Evolutionary conservation across 768 basidiomycete genomes (phyloP).

Genomic region (Antrodiella citrinella): DNA sequence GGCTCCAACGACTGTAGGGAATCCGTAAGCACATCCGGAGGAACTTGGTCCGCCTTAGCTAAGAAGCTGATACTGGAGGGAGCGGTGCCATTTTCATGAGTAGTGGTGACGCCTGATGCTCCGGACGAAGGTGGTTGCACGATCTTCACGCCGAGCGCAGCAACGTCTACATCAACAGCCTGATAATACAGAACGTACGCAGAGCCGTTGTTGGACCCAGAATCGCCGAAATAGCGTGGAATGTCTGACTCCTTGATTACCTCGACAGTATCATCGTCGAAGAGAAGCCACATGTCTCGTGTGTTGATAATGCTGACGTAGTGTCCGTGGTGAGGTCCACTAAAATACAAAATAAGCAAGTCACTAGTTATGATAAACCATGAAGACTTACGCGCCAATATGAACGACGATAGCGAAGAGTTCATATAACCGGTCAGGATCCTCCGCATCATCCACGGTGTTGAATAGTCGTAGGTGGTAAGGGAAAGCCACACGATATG

Average conservation of each 20-base stretch:
- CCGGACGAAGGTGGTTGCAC: slow-evolving; percentile 34
- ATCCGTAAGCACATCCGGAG: neutral
- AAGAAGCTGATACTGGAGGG: neutral
- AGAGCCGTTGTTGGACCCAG: slow-evolving; percentile 52
- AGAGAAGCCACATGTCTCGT: slow-evolving; percentile 75
- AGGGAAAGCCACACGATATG: slow-evolving; percentile 96
- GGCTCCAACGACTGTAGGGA: neutral
- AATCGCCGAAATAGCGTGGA: slow-evolving; percentile 91
- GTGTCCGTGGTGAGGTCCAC: slow-evolving; percentile 95
- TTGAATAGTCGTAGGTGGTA: slow-evolving; percentile 93
- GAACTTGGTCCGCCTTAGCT: neutral
- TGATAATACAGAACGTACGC: slow-evolving; percentile 98
- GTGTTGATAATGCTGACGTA: slow-evolving; percentile 94
- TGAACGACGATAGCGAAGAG: slow-evolving; percentile 98
- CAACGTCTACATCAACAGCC: slow-evolving; percentile 76
- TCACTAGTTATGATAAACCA: slow-evolving; percentile 98
- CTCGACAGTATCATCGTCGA: slow-evolving; percentile 92
- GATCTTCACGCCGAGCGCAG: slow-evolving; percentile 43
- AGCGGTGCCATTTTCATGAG: neutral
- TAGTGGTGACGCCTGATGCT: slow-evolving; percentile 5
- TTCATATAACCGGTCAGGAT: slow-evolving; percentile 90
- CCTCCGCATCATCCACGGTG: slow-evolving; percentile 86
- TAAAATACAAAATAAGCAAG: slow-evolving; percentile 24
- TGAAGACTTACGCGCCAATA: slow-evolving; percentile 92
- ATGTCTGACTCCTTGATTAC: slow-evolving; percentile 86